Percentiles rank a stretch among this genome's conserved stretches.
phyloP scores from a whole-genome alignment of 305 asterid species.

The Fraxinus albicans region DNA sequence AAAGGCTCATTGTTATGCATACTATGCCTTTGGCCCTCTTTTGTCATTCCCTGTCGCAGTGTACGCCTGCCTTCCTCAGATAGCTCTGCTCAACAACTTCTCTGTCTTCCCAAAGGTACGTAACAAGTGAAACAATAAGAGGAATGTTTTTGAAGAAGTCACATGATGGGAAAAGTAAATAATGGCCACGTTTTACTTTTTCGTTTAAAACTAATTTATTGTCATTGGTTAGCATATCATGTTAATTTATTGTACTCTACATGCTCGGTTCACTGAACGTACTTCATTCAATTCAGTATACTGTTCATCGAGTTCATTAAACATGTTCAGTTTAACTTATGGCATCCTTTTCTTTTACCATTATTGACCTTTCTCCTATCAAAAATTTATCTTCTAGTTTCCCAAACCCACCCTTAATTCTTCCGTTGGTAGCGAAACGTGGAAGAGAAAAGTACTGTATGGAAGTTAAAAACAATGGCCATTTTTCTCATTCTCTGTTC shows the following conservation, averaged over 20 bases:
- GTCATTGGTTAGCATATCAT: not conserved
- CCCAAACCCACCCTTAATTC: not conserved
- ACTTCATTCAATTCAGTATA: not conserved
- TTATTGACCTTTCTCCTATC: not conserved
- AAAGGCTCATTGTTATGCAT: constrained; percentile 46
- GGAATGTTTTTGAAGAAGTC: not conserved
- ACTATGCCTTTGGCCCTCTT: constrained; percentile 48
- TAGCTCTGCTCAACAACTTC: constrained; percentile 31
- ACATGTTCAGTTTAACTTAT: not conserved
- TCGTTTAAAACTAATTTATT: not conserved
- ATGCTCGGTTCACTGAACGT: not conserved
- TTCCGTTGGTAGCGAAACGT: not conserved
- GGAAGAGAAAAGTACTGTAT: not conserved
- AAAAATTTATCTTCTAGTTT: not conserved
- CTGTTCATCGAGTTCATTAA: not conserved
- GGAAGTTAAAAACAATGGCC: not conserved
- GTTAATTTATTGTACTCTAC: not conserved
- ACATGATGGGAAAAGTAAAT: not conserved
- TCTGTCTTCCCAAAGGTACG: constrained; percentile 49
- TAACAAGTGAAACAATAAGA: not conserved
- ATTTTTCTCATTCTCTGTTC: not conserved
- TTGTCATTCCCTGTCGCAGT: constrained; percentile 42
- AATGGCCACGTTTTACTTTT: not conserved
- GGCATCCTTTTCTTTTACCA: not conserved
- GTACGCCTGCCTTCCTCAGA: constrained; percentile 50